A percentile compares a stretch with the other conserved stretches of the same genome.
These are phyloP conservation scores for Solanum pimpinellifolium DNA, from an alignment of 257 asterid species.

Conservation along the genomic window DNA sequence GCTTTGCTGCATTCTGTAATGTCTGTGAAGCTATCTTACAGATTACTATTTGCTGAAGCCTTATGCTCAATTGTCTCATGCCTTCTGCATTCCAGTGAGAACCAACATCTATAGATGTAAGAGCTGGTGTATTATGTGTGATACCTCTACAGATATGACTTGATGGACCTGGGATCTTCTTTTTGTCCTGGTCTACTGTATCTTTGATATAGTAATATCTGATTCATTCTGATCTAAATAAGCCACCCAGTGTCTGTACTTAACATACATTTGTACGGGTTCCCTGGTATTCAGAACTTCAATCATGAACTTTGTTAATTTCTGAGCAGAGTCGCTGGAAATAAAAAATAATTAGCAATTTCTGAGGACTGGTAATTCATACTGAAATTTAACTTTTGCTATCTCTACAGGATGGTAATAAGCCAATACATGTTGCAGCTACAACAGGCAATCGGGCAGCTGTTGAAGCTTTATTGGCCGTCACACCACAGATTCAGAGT, in stretches of 20 bases:
- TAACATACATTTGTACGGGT: not conserved
- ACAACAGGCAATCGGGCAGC: slow-evolving; percentile 45
- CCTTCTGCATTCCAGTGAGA: not conserved
- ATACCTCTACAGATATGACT: not conserved
- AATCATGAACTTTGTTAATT: not conserved
- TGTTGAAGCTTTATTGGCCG: slow-evolving; percentile 67
- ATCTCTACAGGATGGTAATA: slow-evolving; percentile 57
- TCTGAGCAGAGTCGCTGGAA: not conserved
- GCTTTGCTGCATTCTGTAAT: not conserved
- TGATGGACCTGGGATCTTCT: not conserved
- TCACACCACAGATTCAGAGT: slow-evolving; percentile 29
- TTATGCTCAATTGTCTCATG: not conserved
- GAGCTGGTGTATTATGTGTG: not conserved
- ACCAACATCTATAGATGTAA: not conserved
- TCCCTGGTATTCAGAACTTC: not conserved
- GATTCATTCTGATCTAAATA: not conserved
- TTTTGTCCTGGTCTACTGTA: not conserved
- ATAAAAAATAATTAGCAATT: not conserved
- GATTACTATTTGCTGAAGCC: not conserved
- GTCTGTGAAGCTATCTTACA: not conserved
- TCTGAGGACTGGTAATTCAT: not conserved
- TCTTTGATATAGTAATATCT: not conserved
- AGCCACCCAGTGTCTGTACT: not conserved
- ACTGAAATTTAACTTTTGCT: not conserved
- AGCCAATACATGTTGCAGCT: slow-evolving; percentile 83